Percentiles rank a stretch among this genome's conserved stretches.
phyloP scores from a whole-genome alignment of 805 yeast genomes.

The Saccharomycopsis sp. region DNA sequence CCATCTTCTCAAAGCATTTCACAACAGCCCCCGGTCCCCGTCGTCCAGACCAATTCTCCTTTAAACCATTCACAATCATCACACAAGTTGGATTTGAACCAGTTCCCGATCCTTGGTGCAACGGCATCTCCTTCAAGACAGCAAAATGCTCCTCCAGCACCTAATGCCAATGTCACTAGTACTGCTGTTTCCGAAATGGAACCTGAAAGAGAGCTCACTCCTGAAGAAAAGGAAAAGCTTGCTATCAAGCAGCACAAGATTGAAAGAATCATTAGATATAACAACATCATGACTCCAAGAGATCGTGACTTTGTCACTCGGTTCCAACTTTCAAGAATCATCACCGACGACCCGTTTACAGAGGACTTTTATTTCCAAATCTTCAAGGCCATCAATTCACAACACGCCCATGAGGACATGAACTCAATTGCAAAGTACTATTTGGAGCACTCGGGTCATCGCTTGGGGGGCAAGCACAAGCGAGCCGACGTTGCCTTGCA shows the following conservation, averaged over 20 bases:
- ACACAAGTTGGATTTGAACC: conserved; percentile 21
- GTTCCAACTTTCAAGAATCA: conserved; percentile 89
- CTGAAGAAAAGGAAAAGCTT: conserved; percentile 63
- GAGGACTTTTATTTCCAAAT: conserved; percentile 97
- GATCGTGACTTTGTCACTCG: conserved; percentile 94
- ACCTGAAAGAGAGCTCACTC: conserved; percentile 33
- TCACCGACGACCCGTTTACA: conserved; percentile 92
- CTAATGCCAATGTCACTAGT: background rate
- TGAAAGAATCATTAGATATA: conserved; percentile 64
- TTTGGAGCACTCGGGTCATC: conserved; percentile 82
- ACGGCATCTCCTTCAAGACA: conserved; percentile 22
- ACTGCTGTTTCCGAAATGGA: background rate
- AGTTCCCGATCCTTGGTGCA: conserved; percentile 20
- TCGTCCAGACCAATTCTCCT: too few relatives aligned
- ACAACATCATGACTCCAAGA: conserved; percentile 94
- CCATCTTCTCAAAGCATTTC: background rate
- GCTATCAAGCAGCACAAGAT: conserved; percentile 67
- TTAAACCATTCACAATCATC: too few relatives aligned
- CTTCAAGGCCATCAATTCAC: conserved; percentile 57
- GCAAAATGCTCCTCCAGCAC: conserved; percentile 15
- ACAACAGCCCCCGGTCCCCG: too few relatives aligned
- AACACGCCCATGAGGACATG: conserved; percentile 44
- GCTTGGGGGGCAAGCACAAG: conserved; percentile 76
- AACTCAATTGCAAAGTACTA: conserved; percentile 89
- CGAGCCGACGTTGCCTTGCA: conserved; percentile 86